Base-by-base conservation (phyloP, 1,284 basidiomycete species). In the Sphaerobolus stellatus region DNA sequence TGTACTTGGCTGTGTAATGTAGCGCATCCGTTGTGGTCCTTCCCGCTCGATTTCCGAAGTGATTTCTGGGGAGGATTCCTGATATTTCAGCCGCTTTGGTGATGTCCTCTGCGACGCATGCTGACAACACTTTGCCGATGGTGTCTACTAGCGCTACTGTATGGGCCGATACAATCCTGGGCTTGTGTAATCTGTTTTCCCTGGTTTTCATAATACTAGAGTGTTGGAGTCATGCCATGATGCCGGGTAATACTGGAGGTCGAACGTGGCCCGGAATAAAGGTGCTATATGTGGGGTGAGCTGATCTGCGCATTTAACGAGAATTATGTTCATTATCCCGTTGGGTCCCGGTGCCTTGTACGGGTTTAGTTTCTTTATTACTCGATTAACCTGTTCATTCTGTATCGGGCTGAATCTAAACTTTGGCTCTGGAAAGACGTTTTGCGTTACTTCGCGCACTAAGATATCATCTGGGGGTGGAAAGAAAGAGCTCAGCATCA, bases 81-180 rank as follows among this genome's bases (percentile, higher is more conserved):
- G 45, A 36, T 13, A n/a, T 5, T 5, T 45, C 41, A 1, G 34
- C 27, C 8, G 46, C 11, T 3, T 27, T 41, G 5, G 33, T 20
- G 16, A 61, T 5, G 7, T 38, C 36, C 7, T 38, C 36, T 38
- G 58, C 27, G 2, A 55, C 22, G 31, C 58, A 28, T 25, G 38
- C 45, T 20, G 60, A 54, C 5, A 60, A 31, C 2, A 60, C 33
- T 34, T 61, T 61, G 11, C 48, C 44, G 1, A 60, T 44, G 18
- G 47, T 51, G 4, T 58, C 41, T 16, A 58, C 51, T 20, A 61
- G 59, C 13, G 48, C 34, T 14, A 61, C n/a, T n/a, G n/a, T n/a
- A n/a, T 56, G 16, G 54, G 59, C 4, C 60, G 30, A 46, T 56
- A 61, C 4, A 56, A 25, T 11, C 45, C 31, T 3, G 60, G 56